These are phyloP conservation scores for Stellera chamaejasme DNA, from an alignment of 345 rosid genomes.

Conservation along the genomic window DNA sequence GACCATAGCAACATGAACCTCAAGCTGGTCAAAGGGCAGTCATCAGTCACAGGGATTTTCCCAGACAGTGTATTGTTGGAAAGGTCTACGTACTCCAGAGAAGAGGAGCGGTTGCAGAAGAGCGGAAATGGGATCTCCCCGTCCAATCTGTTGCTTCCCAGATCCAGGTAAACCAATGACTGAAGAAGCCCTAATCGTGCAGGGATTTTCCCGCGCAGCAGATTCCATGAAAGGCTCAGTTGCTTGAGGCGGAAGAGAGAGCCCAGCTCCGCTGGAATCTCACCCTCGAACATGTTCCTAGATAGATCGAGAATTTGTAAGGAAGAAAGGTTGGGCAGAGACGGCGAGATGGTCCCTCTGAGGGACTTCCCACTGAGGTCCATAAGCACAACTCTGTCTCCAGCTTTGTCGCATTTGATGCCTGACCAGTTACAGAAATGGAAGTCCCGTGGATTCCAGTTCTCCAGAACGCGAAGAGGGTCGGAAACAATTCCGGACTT, in stretches of 20 bases:
- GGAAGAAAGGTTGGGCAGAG: slow-evolving; percentile 53
- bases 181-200: slow-evolving; percentile 38
- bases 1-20: slow-evolving; percentile 81
- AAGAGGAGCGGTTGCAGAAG: slow-evolving; percentile 54
- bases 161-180: slow-evolving; percentile 45
- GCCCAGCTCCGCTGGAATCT: slow-evolving; percentile 60
- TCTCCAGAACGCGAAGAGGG: slow-evolving; percentile 35
- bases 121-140: slow-evolving; percentile 50
- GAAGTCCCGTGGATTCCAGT: slow-evolving; percentile 38
- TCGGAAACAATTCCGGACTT: slow-evolving; percentile 43
- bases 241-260: slow-evolving; percentile 38
- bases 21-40: slow-evolving; percentile 42
- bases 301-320: slow-evolving; percentile 66
- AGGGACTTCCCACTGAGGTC: slow-evolving; percentile 56
- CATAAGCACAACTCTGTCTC: slow-evolving; percentile 31
- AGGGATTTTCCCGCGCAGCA: slow-evolving; percentile 63
- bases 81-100: slow-evolving; percentile 59
- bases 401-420: slow-evolving; percentile 48
- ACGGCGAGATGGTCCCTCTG: slow-evolving; percentile 53
- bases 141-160: slow-evolving; percentile 45
- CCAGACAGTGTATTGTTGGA: slow-evolving; percentile 76
- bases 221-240: slow-evolving; percentile 58
- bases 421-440: slow-evolving; percentile 80
- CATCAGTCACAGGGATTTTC: slow-evolving; percentile 39
- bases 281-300: slow-evolving; percentile 52